Evolutionary conservation across 495 filamentous ascomycete genomes (phyloP), one percentile per base, ranked within the genome.

Genomic region (Talaromyces adpressus): DNA sequence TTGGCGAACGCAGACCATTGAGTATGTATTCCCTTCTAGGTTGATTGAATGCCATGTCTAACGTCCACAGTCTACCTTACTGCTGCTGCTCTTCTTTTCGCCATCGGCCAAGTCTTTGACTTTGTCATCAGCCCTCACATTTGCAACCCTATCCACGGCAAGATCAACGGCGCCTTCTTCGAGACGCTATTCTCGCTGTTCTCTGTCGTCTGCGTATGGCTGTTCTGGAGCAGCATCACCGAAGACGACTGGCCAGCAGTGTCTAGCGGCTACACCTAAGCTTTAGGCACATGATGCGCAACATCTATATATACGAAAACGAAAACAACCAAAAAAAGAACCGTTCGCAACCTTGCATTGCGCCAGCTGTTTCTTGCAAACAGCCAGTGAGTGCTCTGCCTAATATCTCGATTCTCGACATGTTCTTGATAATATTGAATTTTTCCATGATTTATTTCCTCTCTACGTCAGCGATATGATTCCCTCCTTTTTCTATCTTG

Each of bases 191-290:
- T 98, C 78, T 97, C 91, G 0, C 78, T 97, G 0, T 74, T 91
- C 14, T 81, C 93, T 2, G 92, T 98, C 7, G 82, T 89, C 14
- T 84, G 83, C 74, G 70, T 97, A 57, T 99, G 93, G 93, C 70
- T 89, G 65, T 99, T 99, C 81, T 98, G 95, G 94, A 93, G 91
- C 47, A 96, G 91, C 79, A 99, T 99, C 69, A 99, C 94, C 4
- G 94, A 99, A 77, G 94, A 99, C 70, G 93, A 97, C 78, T 99
- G 94, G 94, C 92, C 94, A 27, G 51, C 52, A 20, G 62, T 14
- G 18, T 30, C 62, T 4, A 27, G 52, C 22, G 62, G 62, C 51
- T 57, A 63, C 62, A 63, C 29, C 32, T 63, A 41, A 63, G 34
- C 29, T 39, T 27, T 5, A 9, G 14, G 22, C 23, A 49, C 41